Conservation (phyloP, 495 filamentous ascomycete species). For the Tuber umbilicatum region DNA sequence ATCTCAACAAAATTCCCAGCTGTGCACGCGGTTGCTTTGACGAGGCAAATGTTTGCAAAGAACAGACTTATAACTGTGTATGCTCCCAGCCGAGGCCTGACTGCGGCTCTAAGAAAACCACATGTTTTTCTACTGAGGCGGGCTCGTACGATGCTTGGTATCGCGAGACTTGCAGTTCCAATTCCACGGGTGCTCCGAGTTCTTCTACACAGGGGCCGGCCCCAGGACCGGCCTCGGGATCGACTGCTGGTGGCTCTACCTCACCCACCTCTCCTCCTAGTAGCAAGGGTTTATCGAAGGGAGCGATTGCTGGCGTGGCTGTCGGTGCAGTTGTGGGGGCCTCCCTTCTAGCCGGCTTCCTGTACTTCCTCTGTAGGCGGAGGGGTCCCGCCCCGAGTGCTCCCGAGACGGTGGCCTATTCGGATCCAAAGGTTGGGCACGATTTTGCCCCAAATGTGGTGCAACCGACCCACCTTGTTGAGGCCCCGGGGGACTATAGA, state of each 20-base stretch:
- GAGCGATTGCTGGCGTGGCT: background rate
- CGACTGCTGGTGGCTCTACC: too few relatives aligned
- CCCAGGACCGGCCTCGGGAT: background rate
- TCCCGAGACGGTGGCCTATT: background rate
- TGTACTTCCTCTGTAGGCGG: background rate
- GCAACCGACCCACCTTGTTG: background rate
- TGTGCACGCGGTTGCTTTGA: conserved; percentile 5
- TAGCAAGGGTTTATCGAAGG: background rate
- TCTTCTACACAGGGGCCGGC: background rate
- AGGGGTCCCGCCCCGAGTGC: background rate
- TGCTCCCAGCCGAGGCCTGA: conserved; percentile 7
- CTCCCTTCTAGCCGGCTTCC: background rate
- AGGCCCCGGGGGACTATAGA: background rate
- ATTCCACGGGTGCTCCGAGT: background rate
- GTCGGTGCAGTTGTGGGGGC: background rate
- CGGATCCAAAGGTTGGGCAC: background rate
- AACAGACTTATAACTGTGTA: conserved; percentile 7
- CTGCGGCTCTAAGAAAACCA: background rate
- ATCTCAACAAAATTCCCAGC: background rate
- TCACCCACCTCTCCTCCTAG: too few relatives aligned
- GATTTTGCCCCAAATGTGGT: background rate
- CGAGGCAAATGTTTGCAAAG: background rate
- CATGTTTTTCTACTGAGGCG: background rate
- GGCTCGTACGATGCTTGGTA: conserved; percentile 2
- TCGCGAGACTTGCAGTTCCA: background rate